Base-by-base conservation (phyloP, 106 monocot genomes). In the Dendrobium huoshanense region DNA sequence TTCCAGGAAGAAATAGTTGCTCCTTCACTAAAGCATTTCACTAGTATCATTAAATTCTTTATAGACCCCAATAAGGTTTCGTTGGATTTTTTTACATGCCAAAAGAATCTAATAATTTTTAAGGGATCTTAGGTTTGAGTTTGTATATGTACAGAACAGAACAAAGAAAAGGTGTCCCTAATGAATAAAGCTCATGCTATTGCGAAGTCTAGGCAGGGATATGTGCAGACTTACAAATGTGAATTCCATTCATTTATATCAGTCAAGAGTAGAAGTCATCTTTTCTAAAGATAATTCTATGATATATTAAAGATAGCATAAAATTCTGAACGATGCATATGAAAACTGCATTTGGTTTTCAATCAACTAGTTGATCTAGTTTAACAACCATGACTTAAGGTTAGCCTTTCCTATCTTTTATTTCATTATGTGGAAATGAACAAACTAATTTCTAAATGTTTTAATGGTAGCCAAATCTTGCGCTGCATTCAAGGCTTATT, bases 381-480 rank as follows among this genome's bases (percentile, higher is more conserved):
- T 72, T 40, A 37, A 72, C 37, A 65, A 72, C 72, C 72, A 72
- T 40, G 40, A 72, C 16, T 72, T 40, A 29, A 72, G 72, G 37
- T 9, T 37, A 27, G 0, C 37, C 40, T 33, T 72, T 10, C 27
- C 20, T 27, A 37, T 65, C 64, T 65, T 65, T 9, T 65, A 58
- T n/a, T 58, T n/a, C 5, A n/a, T 58, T 19, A 58, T 58, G 58
- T 19, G 18, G 3, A 58, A 56, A 58, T 58, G 18, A 58, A 18
- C 18, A 58, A 58, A 4, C 58, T 18, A 58, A 19, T 58, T 58
- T 19, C 18, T 17, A 19, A 58, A 19, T 5, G 5, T 58, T 2
- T 19, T 19, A 19, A 58, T 19, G n/a, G 58, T 58, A 58, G 20
- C 58, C 58, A 58, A 58, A 58, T 58, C 5, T 45, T 58, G 58